These are phyloP conservation scores for Teratosphaeria viscida DNA, from an alignment of 2,329 filamentous ascomycete species.

Conservation along the genomic window DNA sequence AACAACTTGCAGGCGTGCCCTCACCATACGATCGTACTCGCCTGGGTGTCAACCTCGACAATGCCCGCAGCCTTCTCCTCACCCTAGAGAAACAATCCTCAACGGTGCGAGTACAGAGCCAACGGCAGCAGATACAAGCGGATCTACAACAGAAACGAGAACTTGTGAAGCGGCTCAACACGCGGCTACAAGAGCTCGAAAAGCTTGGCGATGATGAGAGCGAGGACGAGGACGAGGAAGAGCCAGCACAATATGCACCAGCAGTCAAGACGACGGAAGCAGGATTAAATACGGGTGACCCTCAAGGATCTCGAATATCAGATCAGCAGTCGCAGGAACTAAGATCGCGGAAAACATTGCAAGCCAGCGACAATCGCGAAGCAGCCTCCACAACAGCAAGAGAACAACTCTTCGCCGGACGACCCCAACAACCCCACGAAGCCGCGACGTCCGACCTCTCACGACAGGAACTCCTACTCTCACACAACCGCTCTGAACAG, in stretches of 20 bases:
- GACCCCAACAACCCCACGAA: slow-evolving; percentile 9
- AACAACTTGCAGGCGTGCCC: slow-evolving; percentile 42
- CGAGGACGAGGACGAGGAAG: slow-evolving; percentile 31
- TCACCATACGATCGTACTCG: slow-evolving; percentile 55
- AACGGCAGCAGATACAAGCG: slow-evolving; percentile 50
- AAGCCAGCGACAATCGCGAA: slow-evolving; percentile 16
- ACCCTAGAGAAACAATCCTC: slow-evolving; percentile 60
- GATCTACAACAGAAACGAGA: slow-evolving; percentile 57
- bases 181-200: slow-evolving; percentile 57
- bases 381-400: slow-evolving; percentile 26
- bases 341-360: slow-evolving; percentile 15
- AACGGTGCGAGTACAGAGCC: slow-evolving; percentile 46
- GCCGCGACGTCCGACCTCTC: slow-evolving; percentile 10
- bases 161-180: slow-evolving; percentile 53
- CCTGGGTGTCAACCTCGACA: slow-evolving; percentile 54
- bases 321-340: slow-evolving; percentile 6
- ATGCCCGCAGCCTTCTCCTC: slow-evolving; percentile 58
- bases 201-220: slow-evolving; percentile 40
- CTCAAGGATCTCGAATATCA: slow-evolving; percentile 7
- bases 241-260: slow-evolving; percentile 32
- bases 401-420: slow-evolving; percentile 27
- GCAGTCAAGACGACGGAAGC: slow-evolving; percentile 22
- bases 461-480: slow-evolving; percentile 56
- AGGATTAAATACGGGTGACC: slow-evolving; percentile 16
- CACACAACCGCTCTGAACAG: slow-evolving; percentile 70